Evolutionary conservation across 257 asterid genomes (phyloP).

Genomic region (Solanum chiquidenum): DNA sequence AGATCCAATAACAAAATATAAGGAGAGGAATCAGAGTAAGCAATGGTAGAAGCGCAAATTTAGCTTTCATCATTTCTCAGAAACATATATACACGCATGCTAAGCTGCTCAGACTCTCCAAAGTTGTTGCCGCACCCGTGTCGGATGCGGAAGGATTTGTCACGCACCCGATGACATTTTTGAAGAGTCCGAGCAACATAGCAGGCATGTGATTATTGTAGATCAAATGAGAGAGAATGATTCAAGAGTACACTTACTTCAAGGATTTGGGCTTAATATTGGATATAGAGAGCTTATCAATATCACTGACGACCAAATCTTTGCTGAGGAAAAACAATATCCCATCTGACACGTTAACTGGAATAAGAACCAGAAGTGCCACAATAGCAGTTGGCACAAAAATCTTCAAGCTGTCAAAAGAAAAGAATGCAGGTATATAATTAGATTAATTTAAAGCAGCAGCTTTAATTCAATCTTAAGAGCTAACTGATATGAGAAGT

Average conservation of each 20-base stretch:
- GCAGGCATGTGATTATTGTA: not conserved
- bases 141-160: too few species aligned
- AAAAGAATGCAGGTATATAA: not conserved
- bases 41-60: not conserved
- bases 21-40: not conserved
- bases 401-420: slow-evolving; percentile 57
- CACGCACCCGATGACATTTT: too few species aligned
- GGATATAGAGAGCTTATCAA: slow-evolving; percentile 97
- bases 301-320: slow-evolving; percentile 80
- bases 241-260: slow-evolving; percentile 44
- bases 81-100: not conserved
- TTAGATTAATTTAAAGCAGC: not conserved
- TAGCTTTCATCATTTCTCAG: not conserved
- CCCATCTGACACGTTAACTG: slow-evolving; percentile 78
- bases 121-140: too few species aligned
- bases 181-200: too few species aligned
- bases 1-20: not conserved
- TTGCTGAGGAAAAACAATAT: slow-evolving; percentile 52
- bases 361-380: slow-evolving; percentile 83
- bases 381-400: slow-evolving; percentile 70
- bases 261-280: slow-evolving; percentile 67
- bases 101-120: too few species aligned
- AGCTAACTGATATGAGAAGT: not conserved
- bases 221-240: not conserved
- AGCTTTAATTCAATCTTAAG: not conserved